Conservation (phyloP, 2,329 filamentous ascomycete species). For the Emergomyces orientalis region DNA sequence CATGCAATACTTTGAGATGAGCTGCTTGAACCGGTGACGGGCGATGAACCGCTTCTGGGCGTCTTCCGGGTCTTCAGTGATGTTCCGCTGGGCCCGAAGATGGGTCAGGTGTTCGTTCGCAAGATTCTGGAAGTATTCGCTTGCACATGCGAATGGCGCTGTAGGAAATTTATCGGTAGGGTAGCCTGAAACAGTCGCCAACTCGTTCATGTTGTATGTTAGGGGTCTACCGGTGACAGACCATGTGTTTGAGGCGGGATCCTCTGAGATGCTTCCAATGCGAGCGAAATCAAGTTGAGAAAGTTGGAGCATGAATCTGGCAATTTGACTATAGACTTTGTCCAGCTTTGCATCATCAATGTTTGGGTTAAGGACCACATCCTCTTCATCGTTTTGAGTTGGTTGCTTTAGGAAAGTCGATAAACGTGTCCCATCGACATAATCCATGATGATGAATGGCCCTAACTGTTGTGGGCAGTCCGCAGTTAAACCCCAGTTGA, state of each 20-base stretch:
- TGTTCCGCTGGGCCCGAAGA: conserved; percentile 27
- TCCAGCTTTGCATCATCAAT: conserved; percentile 17
- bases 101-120: conserved; percentile 22
- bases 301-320: conserved; percentile 23
- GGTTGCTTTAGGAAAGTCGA: conserved; percentile 17
- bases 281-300: conserved; percentile 24
- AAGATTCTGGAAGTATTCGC: conserved; percentile 25
- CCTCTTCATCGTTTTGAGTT: conserved; percentile 17
- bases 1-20: conserved; percentile 24
- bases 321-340: conserved; percentile 18
- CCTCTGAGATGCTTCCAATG: conserved; percentile 31
- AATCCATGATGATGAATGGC: conserved; percentile 22
- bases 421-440: conserved; percentile 16
- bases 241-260: conserved; percentile 21
- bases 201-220: conserved; percentile 37
- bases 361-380: conserved; percentile 15
- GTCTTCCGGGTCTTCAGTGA: conserved; percentile 22
- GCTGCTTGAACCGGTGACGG: conserved; percentile 26
- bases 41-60: conserved; percentile 27
- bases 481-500: conserved; percentile 16
- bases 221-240: conserved; percentile 27
- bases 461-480: conserved; percentile 17
- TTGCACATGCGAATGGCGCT: conserved; percentile 23
- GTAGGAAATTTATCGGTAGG: conserved; percentile 24
- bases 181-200: conserved; percentile 26